Base-by-base conservation (phyloP, 495 filamentous ascomycete genomes). In the Aspergillus carlsbadensis region DNA sequence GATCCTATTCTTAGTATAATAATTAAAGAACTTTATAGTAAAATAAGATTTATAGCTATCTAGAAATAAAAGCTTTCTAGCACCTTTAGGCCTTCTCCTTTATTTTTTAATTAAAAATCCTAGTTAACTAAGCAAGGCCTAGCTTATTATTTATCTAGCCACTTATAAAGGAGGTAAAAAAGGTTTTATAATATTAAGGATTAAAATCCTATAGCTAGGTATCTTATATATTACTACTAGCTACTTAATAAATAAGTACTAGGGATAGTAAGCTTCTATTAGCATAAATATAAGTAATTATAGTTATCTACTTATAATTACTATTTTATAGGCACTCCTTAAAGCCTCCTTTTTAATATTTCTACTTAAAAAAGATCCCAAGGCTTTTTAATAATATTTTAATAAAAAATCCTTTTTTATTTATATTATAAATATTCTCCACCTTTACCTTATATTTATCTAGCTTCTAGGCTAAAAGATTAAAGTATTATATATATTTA, bases 151-250 rank as follows among this genome's bases (percentile, higher is more conserved):
- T 29, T 29, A 29, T 29, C 26, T 8, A 29, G 8, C 26, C 26
- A 22, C 8, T 21, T 11, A 47, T 18, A 7, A 48, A 58, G n/a
- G 41, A 46, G 6, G 33, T 31, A 53, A 58, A 58, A 13, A 52
- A 58, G n/a, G 20, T 31, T 1, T 11, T 17, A 17, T 58, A 10
- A 1, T 22, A 14, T 33, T 5, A 6, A 40, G 22, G 2, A 29
- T 58, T 34, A 29, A 58, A 58, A 14, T 52, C 41, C 15, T 56
- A 35, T 18, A 56, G 54, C 37, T 35, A 56, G 3, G 24, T 17
- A 40, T 50, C 36, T 22, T 56, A 34, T 29, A 56, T 17, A 15
- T 56, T 48, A 5, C 17, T 8, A 17, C 18, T 39, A 0, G 5
- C 36, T 31, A 22, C 44, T 34, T 49, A 14, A 24, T 56, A 56